Conservation (phyloP, 2,329 filamentous ascomycete species). For the Aspergillus hiratsukae region DNA sequence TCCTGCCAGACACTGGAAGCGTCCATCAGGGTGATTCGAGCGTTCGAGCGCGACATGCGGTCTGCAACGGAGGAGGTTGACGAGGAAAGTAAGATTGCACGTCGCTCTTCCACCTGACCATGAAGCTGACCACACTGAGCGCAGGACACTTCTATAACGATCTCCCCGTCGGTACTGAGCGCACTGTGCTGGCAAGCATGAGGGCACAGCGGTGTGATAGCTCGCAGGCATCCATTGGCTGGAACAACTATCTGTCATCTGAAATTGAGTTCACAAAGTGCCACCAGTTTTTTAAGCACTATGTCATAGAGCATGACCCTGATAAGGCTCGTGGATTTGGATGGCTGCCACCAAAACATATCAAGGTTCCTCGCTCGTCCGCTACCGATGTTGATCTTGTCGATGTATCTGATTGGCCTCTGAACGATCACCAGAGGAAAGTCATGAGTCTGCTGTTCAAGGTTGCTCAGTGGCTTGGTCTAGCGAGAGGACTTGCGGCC, state of each 20-base stretch:
- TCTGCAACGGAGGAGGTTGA: conserved; percentile 4
- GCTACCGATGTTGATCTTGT: conserved; percentile 4
- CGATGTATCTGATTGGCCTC: conserved; percentile 12
- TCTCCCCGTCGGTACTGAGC: conserved; percentile 8
- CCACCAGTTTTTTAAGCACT: conserved; percentile 15
- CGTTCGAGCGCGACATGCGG: conserved; percentile 18
- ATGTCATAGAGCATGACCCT: conserved; percentile 9
- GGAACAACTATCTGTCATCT: conserved; percentile 13
- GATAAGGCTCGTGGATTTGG: conserved; percentile 13
- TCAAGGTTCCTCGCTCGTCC: conserved; percentile 9
- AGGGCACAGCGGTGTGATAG: conserved; percentile 15
- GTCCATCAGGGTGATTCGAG: conserved; percentile 17
- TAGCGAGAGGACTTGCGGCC: conserved; percentile 22
- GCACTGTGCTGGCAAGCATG: conserved; percentile 12
- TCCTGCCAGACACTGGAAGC: conserved; percentile 14
- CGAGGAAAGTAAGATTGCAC: conserved; percentile 14
- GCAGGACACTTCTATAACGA: conserved; percentile 14
- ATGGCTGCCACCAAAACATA: conserved; percentile 15
- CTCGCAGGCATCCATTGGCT: conserved; percentile 16
- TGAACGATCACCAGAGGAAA: not conserved
- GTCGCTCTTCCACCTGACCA: not conserved
- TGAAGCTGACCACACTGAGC: not conserved
- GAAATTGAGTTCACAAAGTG: conserved; percentile 18
- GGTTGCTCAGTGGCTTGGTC: conserved; percentile 22
- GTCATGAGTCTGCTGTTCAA: conserved; percentile 19